A percentile compares a stretch with the other conserved stretches of the same genome.
Conservation (phyloP, 768 basidiomycete species). For the Stropharia rugosoannulata region DNA sequence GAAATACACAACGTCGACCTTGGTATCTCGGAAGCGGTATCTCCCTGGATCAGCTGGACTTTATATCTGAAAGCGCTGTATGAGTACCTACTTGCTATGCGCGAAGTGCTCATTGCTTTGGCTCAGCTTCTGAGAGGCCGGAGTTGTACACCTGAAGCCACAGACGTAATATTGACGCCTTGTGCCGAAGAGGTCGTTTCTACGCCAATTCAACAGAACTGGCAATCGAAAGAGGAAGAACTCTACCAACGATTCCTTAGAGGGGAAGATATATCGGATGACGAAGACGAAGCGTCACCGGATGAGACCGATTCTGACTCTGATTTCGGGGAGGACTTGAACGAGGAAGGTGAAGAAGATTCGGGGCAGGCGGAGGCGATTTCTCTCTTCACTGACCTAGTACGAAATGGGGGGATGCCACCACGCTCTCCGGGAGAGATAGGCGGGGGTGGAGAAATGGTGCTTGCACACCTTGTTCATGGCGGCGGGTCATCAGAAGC, state of each 20-base stretch:
- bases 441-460: slow-evolving; percentile 19
- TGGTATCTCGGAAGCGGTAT: slow-evolving; percentile 15
- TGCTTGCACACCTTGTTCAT: slow-evolving; percentile 25
- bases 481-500: slow-evolving; percentile 9
- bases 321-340: slow-evolving; percentile 9
- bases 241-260: slow-evolving; percentile 58
- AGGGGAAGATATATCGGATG: slow-evolving; percentile 51
- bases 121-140: slow-evolving; percentile 14
- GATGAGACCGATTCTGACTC: slow-evolving; percentile 18
- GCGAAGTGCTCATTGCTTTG: slow-evolving; percentile 25
- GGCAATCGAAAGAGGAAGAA: slow-evolving; percentile 30
- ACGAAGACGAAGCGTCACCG: slow-evolving; percentile 27
- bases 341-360: slow-evolving; percentile 12
- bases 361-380: slow-evolving; percentile 39
- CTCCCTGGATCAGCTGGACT: not conserved
- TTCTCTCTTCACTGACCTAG: slow-evolving; percentile 56
- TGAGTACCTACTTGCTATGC: slow-evolving; percentile 22
- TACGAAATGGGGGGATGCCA: slow-evolving; percentile 20
- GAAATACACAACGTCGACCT: slow-evolving; percentile 29
- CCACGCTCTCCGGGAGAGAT: slow-evolving; percentile 14
- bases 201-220: slow-evolving; percentile 24
- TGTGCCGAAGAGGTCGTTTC: slow-evolving; percentile 15
- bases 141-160: slow-evolving; percentile 8
- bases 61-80: slow-evolving; percentile 15
- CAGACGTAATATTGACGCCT: too few relatives aligned